A percentile compares a stretch with the other conserved stretches of the same genome.
These are phyloP conservation scores for Chaetomium tenue DNA, from an alignment of 495 filamentous ascomycete genomes.

Conservation along the genomic window DNA sequence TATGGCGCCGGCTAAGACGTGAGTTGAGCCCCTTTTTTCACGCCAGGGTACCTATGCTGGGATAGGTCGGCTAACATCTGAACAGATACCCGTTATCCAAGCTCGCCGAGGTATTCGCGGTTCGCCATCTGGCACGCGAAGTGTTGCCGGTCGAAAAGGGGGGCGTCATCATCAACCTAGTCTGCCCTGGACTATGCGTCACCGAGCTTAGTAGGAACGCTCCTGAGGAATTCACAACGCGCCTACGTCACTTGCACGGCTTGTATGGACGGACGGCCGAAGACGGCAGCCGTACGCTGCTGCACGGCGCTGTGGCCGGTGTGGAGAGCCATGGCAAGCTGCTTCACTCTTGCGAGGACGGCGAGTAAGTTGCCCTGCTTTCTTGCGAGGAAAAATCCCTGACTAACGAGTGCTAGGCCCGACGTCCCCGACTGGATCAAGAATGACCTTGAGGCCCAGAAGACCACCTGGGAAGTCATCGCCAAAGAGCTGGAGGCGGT, in stretches of 20 bases:
- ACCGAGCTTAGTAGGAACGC: constrained; percentile 36
- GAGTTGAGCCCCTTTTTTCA: background rate
- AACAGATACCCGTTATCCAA: constrained; percentile 22
- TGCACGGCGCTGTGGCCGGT: constrained; percentile 39
- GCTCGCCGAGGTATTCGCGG: constrained; percentile 22
- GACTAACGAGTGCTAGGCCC: constrained; percentile 4
- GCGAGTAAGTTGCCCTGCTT: constrained; percentile 11
- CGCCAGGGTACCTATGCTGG: background rate
- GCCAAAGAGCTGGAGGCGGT: constrained; percentile 16
- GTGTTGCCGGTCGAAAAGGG: constrained; percentile 19
- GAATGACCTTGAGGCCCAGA: constrained; percentile 16
- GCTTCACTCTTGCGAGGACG: constrained; percentile 23
- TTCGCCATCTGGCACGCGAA: constrained; percentile 28
- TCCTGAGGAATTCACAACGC: background rate
- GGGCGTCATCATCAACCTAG: constrained; percentile 40
- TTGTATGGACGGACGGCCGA: constrained; percentile 39
- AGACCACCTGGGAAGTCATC: constrained; percentile 19
- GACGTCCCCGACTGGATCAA: constrained; percentile 24
- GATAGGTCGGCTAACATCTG: background rate
- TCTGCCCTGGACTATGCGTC: constrained; percentile 45
- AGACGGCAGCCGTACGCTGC: constrained; percentile 41
- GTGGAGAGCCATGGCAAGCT: constrained; percentile 31
- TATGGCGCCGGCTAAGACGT: background rate
- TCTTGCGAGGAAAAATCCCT: background rate
- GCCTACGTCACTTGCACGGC: background rate